Evolutionary conservation across 805 yeast species (phyloP).

Genomic region (Ascoidea asiatica): DNA sequence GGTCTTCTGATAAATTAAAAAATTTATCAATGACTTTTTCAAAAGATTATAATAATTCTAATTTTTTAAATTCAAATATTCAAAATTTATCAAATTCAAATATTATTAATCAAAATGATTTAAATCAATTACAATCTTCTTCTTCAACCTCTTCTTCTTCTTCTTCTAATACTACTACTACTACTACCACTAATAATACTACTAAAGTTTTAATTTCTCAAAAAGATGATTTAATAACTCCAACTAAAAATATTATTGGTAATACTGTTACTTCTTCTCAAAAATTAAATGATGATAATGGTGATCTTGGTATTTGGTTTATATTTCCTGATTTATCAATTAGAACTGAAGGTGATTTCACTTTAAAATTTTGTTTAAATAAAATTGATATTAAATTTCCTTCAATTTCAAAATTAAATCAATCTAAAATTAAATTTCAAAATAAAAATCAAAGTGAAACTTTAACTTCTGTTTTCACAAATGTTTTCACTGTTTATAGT

Average conservation of each 20-base stretch:
- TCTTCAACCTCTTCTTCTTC: not conserved
- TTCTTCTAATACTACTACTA: not conserved
- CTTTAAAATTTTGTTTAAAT: constrained; percentile 18
- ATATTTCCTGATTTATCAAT: constrained; percentile 24
- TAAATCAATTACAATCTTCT: not conserved
- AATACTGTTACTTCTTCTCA: constrained; percentile 20
- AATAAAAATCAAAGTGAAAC: not conserved
- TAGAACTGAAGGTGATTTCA: constrained; percentile 25
- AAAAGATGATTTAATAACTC: constrained; percentile 4
- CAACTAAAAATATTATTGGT: constrained; percentile 23
- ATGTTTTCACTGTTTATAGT: constrained; percentile 21
- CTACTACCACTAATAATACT: constrained; percentile 1
- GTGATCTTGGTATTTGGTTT: constrained; percentile 24
- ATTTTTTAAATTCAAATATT: too few relatives aligned
- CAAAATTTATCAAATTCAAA: too few relatives aligned
- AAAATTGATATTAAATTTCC: too few relatives aligned
- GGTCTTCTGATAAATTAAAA: constrained; percentile 19
- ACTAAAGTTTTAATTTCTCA: constrained; percentile 6
- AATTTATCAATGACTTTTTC: constrained; percentile 6
- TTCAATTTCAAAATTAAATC: constrained; percentile 15
- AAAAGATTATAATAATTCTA: too few relatives aligned
- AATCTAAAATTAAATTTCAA: constrained; percentile 4
- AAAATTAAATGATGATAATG: constrained; percentile 20
- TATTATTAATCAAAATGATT: not conserved
- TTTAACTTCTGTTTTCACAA: constrained; percentile 14